Conservation (phyloP, 1,284 basidiomycete genomes). For the Leccinum fuscescens region DNA sequence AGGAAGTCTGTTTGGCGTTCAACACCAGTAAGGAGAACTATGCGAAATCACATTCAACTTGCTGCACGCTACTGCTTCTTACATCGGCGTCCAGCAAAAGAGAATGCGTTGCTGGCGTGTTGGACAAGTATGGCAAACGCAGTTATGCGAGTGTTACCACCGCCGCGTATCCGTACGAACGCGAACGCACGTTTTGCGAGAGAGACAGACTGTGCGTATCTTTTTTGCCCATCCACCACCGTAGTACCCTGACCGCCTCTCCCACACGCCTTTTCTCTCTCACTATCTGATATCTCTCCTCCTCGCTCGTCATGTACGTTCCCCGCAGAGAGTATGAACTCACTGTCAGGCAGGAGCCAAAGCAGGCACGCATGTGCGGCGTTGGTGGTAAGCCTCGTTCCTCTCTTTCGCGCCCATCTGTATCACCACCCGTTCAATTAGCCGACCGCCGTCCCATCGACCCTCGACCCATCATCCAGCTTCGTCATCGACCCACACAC, state of each 20-base stretch:
- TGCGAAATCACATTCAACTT: too few species aligned
- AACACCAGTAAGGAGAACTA: too few species aligned
- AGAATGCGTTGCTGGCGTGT: too few species aligned
- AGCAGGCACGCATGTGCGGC: slow-evolving; percentile 90
- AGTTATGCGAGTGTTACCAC: too few species aligned
- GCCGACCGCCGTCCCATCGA: slow-evolving; percentile 93
- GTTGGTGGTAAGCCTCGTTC: slow-evolving; percentile 77
- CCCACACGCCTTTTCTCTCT: slow-evolving; percentile 9
- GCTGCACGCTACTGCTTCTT: too few species aligned
- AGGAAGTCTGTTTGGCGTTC: too few species aligned
- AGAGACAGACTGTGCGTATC: too few species aligned
- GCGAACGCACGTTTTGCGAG: too few species aligned
- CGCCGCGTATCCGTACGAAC: too few species aligned
- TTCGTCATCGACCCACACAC: slow-evolving; percentile 73
- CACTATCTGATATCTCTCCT: slow-evolving; percentile 17
- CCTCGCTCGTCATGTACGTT: slow-evolving; percentile 5
- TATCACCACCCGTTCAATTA: slow-evolving; percentile 31
- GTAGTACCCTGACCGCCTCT: slow-evolving; percentile 1
- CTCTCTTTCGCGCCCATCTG: slow-evolving; percentile 5
- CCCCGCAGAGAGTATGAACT: slow-evolving; percentile 75
- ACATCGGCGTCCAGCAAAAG: too few species aligned
- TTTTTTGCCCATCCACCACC: background rate
- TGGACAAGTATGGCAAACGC: too few species aligned
- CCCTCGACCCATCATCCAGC: slow-evolving; percentile 94
- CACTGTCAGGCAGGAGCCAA: slow-evolving; percentile 83